These are phyloP conservation scores for Miscanthus lutarioriparius DNA, from an alignment of 176 grass and related monocot species.

Conservation along the genomic window DNA sequence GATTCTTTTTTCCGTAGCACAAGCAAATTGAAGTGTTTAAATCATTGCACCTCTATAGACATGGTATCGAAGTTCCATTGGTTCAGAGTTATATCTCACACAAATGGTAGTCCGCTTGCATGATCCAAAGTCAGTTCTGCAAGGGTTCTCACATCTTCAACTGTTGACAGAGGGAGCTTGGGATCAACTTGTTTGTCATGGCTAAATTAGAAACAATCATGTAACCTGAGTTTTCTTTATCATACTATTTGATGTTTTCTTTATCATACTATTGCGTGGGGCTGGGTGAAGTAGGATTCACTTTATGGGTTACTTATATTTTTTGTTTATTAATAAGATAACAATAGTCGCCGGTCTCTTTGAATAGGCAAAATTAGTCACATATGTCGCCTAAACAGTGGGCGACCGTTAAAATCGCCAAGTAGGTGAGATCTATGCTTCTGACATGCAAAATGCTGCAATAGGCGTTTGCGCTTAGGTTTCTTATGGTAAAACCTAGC, in stretches of 20 bases:
- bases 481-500: too few species aligned
- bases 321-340: background rate
- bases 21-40: background rate
- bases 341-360: too few species aligned
- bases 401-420: background rate
- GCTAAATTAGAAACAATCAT: background rate
- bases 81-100: background rate
- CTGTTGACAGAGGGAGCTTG: background rate
- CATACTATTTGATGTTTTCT: background rate
- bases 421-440: too few species aligned
- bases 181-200: background rate
- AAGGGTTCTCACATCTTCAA: background rate
- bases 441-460: too few species aligned
- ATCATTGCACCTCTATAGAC: background rate
- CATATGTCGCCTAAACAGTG: background rate
- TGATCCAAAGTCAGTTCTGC: background rate
- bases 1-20: constrained; percentile 34
- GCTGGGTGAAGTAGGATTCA: background rate
- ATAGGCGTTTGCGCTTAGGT: too few species aligned
- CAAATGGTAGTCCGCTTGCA: background rate
- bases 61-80: background rate
- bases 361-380: background rate
- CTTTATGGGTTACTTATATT: background rate
- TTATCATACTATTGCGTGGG: background rate
- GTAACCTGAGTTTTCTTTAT: background rate